Percentiles rank a stretch among this genome's conserved stretches.
Evolutionary conservation across 129 eudicot species (phyloP).

Genomic region (Escallonia rubra): DNA sequence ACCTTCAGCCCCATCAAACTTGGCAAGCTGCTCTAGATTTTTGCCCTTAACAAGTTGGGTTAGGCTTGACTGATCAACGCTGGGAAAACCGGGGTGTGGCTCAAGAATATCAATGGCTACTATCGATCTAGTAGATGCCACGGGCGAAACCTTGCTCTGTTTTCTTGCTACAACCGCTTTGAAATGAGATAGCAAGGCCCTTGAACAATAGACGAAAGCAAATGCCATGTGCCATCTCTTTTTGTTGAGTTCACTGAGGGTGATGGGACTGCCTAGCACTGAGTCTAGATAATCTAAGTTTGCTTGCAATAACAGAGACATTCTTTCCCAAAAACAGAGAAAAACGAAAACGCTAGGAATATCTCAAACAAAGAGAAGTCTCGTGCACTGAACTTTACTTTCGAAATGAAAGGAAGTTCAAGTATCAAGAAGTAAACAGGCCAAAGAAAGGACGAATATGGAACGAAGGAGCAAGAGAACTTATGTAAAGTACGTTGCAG

Average conservation of each 20-base stretch:
- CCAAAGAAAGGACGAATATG: too few species aligned
- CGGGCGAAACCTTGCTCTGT: constrained; percentile 9
- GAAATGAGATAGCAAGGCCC: constrained; percentile 31
- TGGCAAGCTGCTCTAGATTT: constrained; percentile 9
- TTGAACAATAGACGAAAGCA: constrained; percentile 23
- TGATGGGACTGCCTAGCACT: background rate
- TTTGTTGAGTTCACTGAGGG: constrained; percentile 17
- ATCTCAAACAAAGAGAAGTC: too few species aligned
- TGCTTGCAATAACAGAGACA: constrained; percentile 1
- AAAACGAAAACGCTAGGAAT: too few species aligned
- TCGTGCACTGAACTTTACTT: too few species aligned
- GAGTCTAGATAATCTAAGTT: constrained; percentile 7
- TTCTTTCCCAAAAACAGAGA: background rate
- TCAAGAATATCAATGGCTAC: constrained; percentile 9
- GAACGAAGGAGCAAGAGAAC: too few species aligned
- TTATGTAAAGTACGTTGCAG: too few species aligned
- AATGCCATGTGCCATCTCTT: constrained; percentile 46
- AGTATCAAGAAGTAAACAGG: too few species aligned
- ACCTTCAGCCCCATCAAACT: constrained; percentile 25
- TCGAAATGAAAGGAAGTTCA: too few species aligned
- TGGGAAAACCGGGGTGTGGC: constrained; percentile 3
- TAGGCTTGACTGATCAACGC: constrained; percentile 14
- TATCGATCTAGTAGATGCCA: background rate
- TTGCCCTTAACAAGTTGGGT: constrained; percentile 24
- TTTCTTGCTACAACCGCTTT: background rate